Conservation (phyloP, 1,139 yeast species). For the Candida gigantensis region DNA sequence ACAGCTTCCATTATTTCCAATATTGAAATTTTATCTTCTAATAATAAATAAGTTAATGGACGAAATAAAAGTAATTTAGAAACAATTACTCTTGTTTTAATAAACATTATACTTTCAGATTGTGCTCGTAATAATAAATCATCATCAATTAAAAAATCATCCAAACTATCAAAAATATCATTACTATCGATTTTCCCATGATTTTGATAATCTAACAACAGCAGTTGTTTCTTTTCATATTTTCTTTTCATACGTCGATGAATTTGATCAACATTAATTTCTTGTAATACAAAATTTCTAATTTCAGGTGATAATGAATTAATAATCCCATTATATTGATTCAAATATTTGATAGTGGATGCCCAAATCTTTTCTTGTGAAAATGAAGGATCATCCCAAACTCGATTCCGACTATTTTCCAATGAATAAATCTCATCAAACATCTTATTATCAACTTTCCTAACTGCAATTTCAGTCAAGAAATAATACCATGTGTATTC, state of each 20-base stretch:
- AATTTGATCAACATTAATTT: slow-evolving; percentile 35
- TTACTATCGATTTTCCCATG: slow-evolving; percentile 12
- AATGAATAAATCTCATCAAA: slow-evolving; percentile 38
- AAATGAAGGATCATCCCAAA: slow-evolving; percentile 34
- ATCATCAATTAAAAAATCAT: slow-evolving; percentile 38
- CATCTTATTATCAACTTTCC: slow-evolving; percentile 48
- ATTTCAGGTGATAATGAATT: slow-evolving; percentile 38
- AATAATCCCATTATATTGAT: slow-evolving; percentile 44
- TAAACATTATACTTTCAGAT: slow-evolving; percentile 42
- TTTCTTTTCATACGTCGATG: slow-evolving; percentile 31
- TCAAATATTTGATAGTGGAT: slow-evolving; percentile 34
- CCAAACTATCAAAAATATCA: slow-evolving; percentile 26
- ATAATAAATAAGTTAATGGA: slow-evolving; percentile 36
- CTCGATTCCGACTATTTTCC: slow-evolving; percentile 15
- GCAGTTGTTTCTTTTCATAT: slow-evolving; percentile 19
- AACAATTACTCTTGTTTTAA: slow-evolving; percentile 37
- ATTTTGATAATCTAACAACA: too few species aligned
- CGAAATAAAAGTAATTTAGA: slow-evolving; percentile 38
- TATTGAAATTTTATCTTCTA: slow-evolving; percentile 32
- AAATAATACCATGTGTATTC: slow-evolving; percentile 50
- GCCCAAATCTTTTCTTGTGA: slow-evolving; percentile 28
- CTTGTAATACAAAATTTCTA: slow-evolving; percentile 36
- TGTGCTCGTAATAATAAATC: slow-evolving; percentile 37
- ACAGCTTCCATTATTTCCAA: slow-evolving; percentile 28
- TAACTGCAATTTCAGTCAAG: slow-evolving; percentile 49